Evolutionary conservation across 2,329 filamentous ascomycete genomes (phyloP).

Genomic region (Xylariaceae sp.): DNA sequence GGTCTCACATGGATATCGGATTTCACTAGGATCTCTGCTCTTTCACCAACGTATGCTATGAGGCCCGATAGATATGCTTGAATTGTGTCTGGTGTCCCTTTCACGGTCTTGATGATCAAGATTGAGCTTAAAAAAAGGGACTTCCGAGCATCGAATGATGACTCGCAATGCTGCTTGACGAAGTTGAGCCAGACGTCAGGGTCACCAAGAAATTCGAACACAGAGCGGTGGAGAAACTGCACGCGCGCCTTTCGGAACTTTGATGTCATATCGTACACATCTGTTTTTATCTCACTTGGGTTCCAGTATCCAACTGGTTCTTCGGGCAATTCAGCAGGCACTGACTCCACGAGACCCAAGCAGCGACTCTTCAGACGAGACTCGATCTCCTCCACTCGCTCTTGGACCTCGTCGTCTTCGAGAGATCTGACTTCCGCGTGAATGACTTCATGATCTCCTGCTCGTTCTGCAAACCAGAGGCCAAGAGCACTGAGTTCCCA

Average conservation of each 20-base stretch:
- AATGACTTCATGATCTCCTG: constrained; percentile 6
- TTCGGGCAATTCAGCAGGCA: not conserved
- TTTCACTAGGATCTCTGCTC: not conserved
- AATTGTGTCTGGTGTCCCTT: too few relatives aligned
- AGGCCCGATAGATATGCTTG: not conserved
- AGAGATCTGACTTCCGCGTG: constrained; percentile 5
- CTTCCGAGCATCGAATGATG: constrained; percentile 9
- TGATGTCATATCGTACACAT: constrained; percentile 1
- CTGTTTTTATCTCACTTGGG: not conserved
- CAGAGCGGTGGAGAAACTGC: constrained; percentile 14
- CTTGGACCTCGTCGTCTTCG: constrained; percentile 5
- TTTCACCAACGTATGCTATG: not conserved
- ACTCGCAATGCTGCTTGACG: not conserved
- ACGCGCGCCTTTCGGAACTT: not conserved
- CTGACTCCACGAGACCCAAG: constrained; percentile 12
- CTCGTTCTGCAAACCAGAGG: constrained; percentile 15
- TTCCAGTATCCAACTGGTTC: not conserved
- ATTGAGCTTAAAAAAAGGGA: too few relatives aligned
- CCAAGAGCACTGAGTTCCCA: constrained; percentile 7
- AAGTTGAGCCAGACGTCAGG: constrained; percentile 3
- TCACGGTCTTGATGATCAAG: constrained; percentile 11
- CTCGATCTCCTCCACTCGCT: constrained; percentile 11
- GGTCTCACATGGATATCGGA: too few relatives aligned
- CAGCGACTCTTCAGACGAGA: constrained; percentile 14
- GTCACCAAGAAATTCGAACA: constrained; percentile 12